These are phyloP conservation scores for Cladophialophora yegresii DNA, from an alignment of 2,329 filamentous ascomycete genomes.

Conservation along the genomic window DNA sequence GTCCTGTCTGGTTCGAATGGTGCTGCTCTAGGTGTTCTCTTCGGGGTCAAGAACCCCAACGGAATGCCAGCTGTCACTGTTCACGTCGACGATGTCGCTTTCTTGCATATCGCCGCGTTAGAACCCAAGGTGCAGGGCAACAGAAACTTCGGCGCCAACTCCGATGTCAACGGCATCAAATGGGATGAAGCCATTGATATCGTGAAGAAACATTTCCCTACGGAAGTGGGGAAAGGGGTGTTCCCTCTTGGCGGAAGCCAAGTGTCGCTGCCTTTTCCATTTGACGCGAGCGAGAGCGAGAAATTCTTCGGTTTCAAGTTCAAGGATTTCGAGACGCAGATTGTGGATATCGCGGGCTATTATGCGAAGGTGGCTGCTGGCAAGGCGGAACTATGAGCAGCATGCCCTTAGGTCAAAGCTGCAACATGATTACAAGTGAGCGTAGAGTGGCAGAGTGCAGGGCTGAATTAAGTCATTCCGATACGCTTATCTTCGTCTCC, in stretches of 20 bases:
- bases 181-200: slow-evolving; percentile 49
- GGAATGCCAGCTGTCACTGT: slow-evolving; percentile 21
- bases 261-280: slow-evolving; percentile 56
- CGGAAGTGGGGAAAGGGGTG: slow-evolving; percentile 43
- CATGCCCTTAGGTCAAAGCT: neutral
- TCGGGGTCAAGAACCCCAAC: slow-evolving; percentile 18
- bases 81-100: slow-evolving; percentile 41
- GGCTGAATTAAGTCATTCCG: neutral
- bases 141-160: slow-evolving; percentile 30
- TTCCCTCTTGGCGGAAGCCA: slow-evolving; percentile 57
- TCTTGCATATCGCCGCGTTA: slow-evolving; percentile 40
- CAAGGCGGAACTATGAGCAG: neutral
- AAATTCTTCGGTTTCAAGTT: slow-evolving; percentile 48
- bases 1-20: slow-evolving; percentile 35
- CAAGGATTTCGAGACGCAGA: slow-evolving; percentile 42
- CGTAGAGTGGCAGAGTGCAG: neutral
- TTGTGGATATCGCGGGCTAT: slow-evolving; percentile 33
- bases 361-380: slow-evolving; percentile 21
- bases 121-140: slow-evolving; percentile 26
- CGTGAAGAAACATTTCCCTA: slow-evolving; percentile 47
- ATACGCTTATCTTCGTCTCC: neutral
- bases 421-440: neutral
- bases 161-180: slow-evolving; percentile 12
- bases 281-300: slow-evolving; percentile 45
- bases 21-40: slow-evolving; percentile 25